Evolutionary conservation across 805 yeast genomes (phyloP).

Genomic region (Suhomyces vadensis): DNA sequence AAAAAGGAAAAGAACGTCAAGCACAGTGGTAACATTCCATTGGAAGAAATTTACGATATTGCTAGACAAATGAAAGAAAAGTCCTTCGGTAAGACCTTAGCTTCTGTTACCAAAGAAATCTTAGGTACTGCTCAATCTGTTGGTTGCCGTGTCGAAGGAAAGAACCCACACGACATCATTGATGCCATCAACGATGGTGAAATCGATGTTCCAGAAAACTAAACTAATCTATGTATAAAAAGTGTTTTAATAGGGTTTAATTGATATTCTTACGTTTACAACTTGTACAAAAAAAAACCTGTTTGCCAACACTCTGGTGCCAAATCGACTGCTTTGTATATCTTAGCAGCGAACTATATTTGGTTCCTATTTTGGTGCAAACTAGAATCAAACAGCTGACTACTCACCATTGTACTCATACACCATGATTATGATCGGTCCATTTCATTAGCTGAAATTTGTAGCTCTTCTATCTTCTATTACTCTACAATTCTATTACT

Average conservation of each 20-base stretch:
- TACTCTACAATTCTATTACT: not conserved
- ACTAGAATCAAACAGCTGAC: conserved; percentile 16
- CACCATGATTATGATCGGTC: conserved; percentile 12
- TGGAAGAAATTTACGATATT: conserved; percentile 93
- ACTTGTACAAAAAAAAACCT: conserved; percentile 1
- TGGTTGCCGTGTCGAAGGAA: conserved; percentile 99
- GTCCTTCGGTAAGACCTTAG: conserved; percentile 96
- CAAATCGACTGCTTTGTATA: conserved; percentile 10
- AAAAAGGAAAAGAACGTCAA: conserved; percentile 99
- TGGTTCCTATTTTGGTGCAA: conserved; percentile 23
- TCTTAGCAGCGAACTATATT: conserved; percentile 10
- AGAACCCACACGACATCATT: conserved; percentile 98
- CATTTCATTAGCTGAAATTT: conserved; percentile 14
- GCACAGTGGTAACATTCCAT: conserved; percentile 98
- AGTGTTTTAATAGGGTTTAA: conserved; percentile 40
- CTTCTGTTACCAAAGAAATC: conserved; percentile 97
- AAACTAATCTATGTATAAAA: conserved; percentile 41
- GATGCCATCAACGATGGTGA: conserved; percentile 99
- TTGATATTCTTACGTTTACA: conserved; percentile 10
- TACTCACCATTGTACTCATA: conserved; percentile 16
- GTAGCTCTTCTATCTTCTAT: not conserved
- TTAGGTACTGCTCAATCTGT: conserved; percentile 99
- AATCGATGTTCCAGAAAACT: conserved; percentile 87
- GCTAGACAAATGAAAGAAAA: conserved; percentile 97
- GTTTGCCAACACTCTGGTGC: conserved; percentile 24